phyloP scores from a whole-genome alignment of 1,139 yeast species.

The Candida dubliniensis region DNA sequence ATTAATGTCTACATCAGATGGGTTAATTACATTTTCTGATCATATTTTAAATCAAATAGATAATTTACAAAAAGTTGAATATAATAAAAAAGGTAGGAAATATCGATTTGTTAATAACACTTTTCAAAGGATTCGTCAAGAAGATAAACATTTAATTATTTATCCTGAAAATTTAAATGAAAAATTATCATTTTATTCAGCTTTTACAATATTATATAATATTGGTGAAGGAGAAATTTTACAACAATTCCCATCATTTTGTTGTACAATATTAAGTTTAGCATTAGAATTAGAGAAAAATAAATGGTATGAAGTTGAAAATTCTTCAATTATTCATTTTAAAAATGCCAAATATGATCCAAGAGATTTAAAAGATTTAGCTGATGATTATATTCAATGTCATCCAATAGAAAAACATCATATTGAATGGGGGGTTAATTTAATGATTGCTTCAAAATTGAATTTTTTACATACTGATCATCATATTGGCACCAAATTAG shows the following conservation, averaged over 20 bases:
- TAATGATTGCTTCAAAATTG: slow-evolving; percentile 49
- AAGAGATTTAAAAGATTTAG: slow-evolving; percentile 19
- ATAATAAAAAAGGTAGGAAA: slow-evolving; percentile 51
- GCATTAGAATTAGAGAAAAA: slow-evolving; percentile 51
- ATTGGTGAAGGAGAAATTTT: slow-evolving; percentile 40
- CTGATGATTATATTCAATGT: slow-evolving; percentile 11
- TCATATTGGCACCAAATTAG: slow-evolving; percentile 51
- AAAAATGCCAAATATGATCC: slow-evolving; percentile 36
- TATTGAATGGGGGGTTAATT: slow-evolving; percentile 42
- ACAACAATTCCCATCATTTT: slow-evolving; percentile 39
- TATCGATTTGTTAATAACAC: slow-evolving; percentile 51
- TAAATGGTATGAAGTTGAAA: slow-evolving; percentile 51
- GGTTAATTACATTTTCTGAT: slow-evolving; percentile 28
- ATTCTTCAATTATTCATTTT: slow-evolving; percentile 42
- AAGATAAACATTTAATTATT: slow-evolving; percentile 52
- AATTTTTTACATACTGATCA: slow-evolving; percentile 60
- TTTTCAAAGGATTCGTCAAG: slow-evolving; percentile 51
- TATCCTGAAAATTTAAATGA: slow-evolving; percentile 34
- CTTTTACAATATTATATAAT: slow-evolving; percentile 41
- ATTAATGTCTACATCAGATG: slow-evolving; percentile 24
- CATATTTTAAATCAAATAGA: slow-evolving; percentile 27
- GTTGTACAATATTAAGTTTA: slow-evolving; percentile 50
- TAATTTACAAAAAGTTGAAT: slow-evolving; percentile 40
- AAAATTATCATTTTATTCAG: slow-evolving; percentile 41
- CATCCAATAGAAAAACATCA: slow-evolving; percentile 29